A percentile compares a stretch with the other conserved stretches of the same genome.
Conservation (phyloP, 2,329 filamentous ascomycete genomes). For the Reticulascus tulasneorum region DNA sequence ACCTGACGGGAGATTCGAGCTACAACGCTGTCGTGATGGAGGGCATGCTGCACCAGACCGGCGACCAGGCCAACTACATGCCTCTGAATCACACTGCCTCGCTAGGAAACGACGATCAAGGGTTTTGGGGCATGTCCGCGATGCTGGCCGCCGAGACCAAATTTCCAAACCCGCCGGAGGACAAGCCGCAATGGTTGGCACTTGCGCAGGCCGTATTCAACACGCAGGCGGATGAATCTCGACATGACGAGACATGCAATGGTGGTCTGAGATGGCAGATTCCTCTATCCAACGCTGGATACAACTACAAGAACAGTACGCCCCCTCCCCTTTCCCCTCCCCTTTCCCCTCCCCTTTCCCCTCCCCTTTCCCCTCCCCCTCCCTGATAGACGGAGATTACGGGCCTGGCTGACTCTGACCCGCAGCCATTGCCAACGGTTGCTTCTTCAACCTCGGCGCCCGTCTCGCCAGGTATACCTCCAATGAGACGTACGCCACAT, state of each 20-base stretch:
- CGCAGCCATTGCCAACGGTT: constrained; percentile 55
- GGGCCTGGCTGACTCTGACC: too few relatives aligned
- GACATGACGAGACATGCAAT: constrained; percentile 52
- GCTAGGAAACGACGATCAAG: constrained; percentile 62
- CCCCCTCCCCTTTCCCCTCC: not conserved
- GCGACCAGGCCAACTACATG: constrained; percentile 51
- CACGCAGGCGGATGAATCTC: constrained; percentile 47
- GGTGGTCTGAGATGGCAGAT: constrained; percentile 73
- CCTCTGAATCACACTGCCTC: constrained; percentile 48
- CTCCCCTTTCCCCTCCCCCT: not conserved
- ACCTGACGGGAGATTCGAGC: constrained; percentile 53
- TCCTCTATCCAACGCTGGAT: constrained; percentile 68
- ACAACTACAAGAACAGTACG: constrained; percentile 66
- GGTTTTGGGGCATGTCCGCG: constrained; percentile 63
- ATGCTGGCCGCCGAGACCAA: constrained; percentile 56
- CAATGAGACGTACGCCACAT: constrained; percentile 61
- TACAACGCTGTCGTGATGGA: constrained; percentile 53
- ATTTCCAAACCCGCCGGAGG: constrained; percentile 50
- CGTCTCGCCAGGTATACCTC: constrained; percentile 68
- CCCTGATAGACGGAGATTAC: too few relatives aligned
- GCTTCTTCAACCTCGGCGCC: constrained; percentile 62
- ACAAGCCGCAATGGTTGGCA: constrained; percentile 49
- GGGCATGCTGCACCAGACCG: constrained; percentile 49
- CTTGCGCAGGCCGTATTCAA: constrained; percentile 64
- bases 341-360: constrained; percentile 10